A percentile compares a stretch with the other conserved stretches of the same genome.
Conservation (phyloP, 2,329 filamentous ascomycete genomes). For the Calonectria crousiana region DNA sequence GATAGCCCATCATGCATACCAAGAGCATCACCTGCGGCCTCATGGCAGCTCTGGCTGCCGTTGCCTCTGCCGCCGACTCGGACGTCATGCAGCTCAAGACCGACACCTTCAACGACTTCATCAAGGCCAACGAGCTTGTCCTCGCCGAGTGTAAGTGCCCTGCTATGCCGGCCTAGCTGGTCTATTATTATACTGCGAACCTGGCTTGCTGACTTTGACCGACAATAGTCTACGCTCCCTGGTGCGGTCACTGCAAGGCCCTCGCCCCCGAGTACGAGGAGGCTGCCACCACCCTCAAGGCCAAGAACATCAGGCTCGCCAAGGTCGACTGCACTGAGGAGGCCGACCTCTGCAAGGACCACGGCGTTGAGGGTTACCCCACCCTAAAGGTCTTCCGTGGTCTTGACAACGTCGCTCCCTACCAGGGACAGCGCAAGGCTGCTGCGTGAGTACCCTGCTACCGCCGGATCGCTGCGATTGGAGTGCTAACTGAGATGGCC, state of each 20-base stretch:
- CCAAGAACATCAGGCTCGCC: conserved; percentile 86
- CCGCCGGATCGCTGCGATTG: not conserved
- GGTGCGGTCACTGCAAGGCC: conserved; percentile 99
- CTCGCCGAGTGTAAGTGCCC: conserved; percentile 86
- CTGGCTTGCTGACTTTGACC: conserved; percentile 50
- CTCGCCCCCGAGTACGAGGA: conserved; percentile 93
- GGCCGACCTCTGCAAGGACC: conserved; percentile 88
- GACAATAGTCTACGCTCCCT: conserved; percentile 87
- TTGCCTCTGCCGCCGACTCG: conserved; percentile 74
- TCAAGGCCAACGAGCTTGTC: conserved; percentile 88
- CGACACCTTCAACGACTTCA: conserved; percentile 88
- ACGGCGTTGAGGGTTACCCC: conserved; percentile 96
- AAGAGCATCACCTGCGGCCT: conserved; percentile 66
- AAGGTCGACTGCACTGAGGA: conserved; percentile 98
- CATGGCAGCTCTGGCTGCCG: conserved; percentile 66
- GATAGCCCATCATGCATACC: conserved; percentile 58
- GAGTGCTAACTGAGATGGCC: conserved; percentile 35
- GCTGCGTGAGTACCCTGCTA: conserved; percentile 67
- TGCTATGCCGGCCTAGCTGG: not conserved
- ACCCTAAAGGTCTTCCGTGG: conserved; percentile 99
- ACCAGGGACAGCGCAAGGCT: conserved; percentile 91
- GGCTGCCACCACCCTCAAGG: conserved; percentile 85
- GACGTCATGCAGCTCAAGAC: conserved; percentile 89
- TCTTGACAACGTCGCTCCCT: conserved; percentile 82
- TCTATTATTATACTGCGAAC: not conserved